Percentiles rank a stretch among this genome's conserved stretches.
phyloP scores from a whole-genome alignment of 2,329 filamentous ascomycete species.

The Sphaerulina musiva region DNA sequence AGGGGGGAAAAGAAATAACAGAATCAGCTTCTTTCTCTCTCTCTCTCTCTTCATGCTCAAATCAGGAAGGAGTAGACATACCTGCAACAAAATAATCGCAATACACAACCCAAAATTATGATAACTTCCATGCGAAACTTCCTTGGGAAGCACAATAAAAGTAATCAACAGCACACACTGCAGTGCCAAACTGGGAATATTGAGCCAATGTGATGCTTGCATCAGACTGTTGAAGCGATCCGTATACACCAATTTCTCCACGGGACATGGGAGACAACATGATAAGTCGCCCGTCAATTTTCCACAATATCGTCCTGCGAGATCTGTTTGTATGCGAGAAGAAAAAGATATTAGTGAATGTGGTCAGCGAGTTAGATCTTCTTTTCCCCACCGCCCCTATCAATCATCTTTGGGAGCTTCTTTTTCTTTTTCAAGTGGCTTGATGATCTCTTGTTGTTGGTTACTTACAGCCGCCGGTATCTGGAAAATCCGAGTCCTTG shows the following conservation, averaged over 20 bases:
- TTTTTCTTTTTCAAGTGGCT: neutral
- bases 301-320: slow-evolving; percentile 52
- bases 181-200: slow-evolving; percentile 62
- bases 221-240: slow-evolving; percentile 9
- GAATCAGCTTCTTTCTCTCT: slow-evolving; percentile 62
- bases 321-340: neutral
- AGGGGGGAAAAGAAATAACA: no score
- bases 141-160: slow-evolving; percentile 66
- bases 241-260: slow-evolving; percentile 11
- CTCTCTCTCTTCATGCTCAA: slow-evolving; percentile 33
- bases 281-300: slow-evolving; percentile 40
- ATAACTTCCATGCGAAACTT: slow-evolving; percentile 68
- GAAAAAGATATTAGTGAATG: neutral
- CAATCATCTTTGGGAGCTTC: neutral
- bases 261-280: slow-evolving; percentile 81
- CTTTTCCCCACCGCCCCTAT: no score
- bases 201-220: slow-evolving; percentile 51
- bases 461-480: slow-evolving; percentile 60
- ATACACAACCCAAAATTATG: slow-evolving; percentile 80
- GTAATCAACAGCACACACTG: slow-evolving; percentile 69
- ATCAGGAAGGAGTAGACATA: slow-evolving; percentile 40
- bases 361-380: neutral
- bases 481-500: slow-evolving; percentile 53
- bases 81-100: slow-evolving; percentile 63
- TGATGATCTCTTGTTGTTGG: no score